Conservation (phyloP, 192 early-diverging fungal species). For the Coemansia biformis region DNA sequence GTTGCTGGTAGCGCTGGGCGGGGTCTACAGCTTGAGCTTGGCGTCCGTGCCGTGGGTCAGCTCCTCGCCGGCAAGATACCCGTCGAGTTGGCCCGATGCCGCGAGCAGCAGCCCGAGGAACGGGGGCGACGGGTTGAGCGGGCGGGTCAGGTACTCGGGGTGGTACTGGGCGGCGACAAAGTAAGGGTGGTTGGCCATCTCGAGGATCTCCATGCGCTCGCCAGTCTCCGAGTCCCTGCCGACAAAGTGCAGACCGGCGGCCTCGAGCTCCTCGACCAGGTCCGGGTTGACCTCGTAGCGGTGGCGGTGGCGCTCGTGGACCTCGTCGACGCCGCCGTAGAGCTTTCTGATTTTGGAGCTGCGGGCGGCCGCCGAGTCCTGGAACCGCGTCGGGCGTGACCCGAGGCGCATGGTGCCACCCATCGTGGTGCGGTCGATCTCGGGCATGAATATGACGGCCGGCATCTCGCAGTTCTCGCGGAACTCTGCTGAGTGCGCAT, state of each 20-base stretch:
- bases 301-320: slow-evolving; percentile 93
- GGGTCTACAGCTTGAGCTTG: slow-evolving; percentile 47
- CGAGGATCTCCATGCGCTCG: slow-evolving; percentile 97
- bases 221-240: slow-evolving; percentile 87
- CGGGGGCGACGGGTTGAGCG: slow-evolving; percentile 82
- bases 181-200: slow-evolving; percentile 84
- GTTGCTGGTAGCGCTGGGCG: no score
- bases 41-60: slow-evolving; percentile 20
- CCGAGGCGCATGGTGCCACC: slow-evolving; percentile 98
- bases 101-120: slow-evolving; percentile 93
- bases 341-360: slow-evolving; percentile 64
- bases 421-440: slow-evolving; percentile 84
- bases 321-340: slow-evolving; percentile 52
- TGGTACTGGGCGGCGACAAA: slow-evolving; percentile 96
- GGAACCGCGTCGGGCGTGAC: slow-evolving; percentile 73
- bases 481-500: slow-evolving; percentile 85
- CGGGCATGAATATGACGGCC: slow-evolving; percentile 97
- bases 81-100: slow-evolving; percentile 64
- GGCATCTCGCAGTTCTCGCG: slow-evolving; percentile 62
- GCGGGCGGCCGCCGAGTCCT: slow-evolving; percentile 54
- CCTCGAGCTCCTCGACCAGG: slow-evolving; percentile 67
- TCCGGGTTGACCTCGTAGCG: slow-evolving; percentile 98
- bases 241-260: slow-evolving; percentile 79
- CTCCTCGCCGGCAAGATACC: slow-evolving; percentile 38
- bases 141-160: slow-evolving; percentile 95